A percentile compares a stretch with the other conserved stretches of the same genome.
These are phyloP conservation scores for Pichia sp. DNA, from an alignment of 1,139 yeast genomes.

Conservation along the genomic window DNA sequence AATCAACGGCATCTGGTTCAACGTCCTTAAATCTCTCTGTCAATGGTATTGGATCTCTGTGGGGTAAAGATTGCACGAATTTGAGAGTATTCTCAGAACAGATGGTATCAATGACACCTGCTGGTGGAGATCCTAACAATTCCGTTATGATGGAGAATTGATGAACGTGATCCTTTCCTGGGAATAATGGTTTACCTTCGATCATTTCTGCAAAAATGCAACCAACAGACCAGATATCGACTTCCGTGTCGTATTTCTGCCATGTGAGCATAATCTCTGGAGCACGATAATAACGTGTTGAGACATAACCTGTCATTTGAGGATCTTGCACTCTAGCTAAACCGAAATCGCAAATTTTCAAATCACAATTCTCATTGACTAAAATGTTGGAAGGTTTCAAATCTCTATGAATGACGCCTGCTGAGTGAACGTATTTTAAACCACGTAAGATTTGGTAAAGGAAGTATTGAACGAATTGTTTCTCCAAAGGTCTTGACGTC, in stretches of 20 bases:
- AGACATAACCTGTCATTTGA: constrained; percentile 98
- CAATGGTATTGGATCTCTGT: constrained; percentile 85
- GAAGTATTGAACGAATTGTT: constrained; percentile 94
- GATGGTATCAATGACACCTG: constrained; percentile 91
- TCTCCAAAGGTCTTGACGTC: constrained; percentile 89
- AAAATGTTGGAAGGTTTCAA: constrained; percentile 88
- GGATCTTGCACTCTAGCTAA: constrained; percentile 96
- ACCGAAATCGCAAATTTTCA: constrained; percentile 96
- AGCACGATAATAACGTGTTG: constrained; percentile 94
- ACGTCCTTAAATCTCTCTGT: constrained; percentile 76
- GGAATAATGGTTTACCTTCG: constrained; percentile 97
- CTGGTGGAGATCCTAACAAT: constrained; percentile 92
- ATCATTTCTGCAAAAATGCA: constrained; percentile 98
- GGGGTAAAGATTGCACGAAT: constrained; percentile 90
- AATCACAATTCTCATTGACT: constrained; percentile 91
- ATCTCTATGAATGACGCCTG: constrained; percentile 95
- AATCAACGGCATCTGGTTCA: constrained; percentile 88
- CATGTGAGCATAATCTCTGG: constrained; percentile 99
- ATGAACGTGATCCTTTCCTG: constrained; percentile 98
- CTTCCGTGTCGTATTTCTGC: constrained; percentile 99
- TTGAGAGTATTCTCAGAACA: constrained; percentile 92
- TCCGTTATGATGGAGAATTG: constrained; percentile 97
- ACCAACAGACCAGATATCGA: constrained; percentile 99
- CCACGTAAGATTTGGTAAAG: constrained; percentile 92
- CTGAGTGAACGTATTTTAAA: constrained; percentile 90